Percentiles rank a stretch among this genome's conserved stretches.
phyloP scores from a whole-genome alignment of 345 rosid species.

The Litchi chinensis region DNA sequence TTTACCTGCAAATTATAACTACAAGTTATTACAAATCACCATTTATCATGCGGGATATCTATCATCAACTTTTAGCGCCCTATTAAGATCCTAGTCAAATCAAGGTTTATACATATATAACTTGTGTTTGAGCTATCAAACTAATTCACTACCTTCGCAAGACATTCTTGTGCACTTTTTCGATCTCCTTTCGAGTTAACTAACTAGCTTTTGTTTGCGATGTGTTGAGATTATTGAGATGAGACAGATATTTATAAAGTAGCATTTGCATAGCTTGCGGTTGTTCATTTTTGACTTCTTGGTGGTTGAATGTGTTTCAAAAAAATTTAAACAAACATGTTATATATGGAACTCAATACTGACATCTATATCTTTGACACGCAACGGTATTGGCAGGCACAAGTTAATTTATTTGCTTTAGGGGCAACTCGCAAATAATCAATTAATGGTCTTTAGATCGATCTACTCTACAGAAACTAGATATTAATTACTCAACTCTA shows the following conservation, averaged over 20 bases:
- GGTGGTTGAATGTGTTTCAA: neutral
- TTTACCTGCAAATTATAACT: slow-evolving; percentile 19
- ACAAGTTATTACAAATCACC: neutral
- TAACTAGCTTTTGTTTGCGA: neutral
- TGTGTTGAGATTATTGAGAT: neutral
- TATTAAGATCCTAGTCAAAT: too few species aligned
- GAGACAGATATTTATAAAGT: neutral
- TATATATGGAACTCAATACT: neutral
- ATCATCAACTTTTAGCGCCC: too few species aligned
- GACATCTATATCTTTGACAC: too few species aligned
- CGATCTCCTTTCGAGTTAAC: neutral
- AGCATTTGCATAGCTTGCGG: neutral
- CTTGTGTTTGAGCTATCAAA: neutral
- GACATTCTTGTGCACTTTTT: neutral
- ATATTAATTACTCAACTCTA: too few species aligned
- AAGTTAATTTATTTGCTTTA: neutral
- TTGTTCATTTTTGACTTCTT: neutral
- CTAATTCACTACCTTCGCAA: neutral
- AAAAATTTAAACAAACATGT: neutral
- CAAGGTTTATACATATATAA: too few species aligned
- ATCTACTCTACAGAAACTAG: neutral
- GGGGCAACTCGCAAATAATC: neutral
- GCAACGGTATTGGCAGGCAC: neutral
- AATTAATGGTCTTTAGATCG: too few species aligned
- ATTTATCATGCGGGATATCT: too few species aligned